Evolutionary conservation across 1,284 basidiomycete genomes (phyloP), one percentile per base, ranked within the genome.

Genomic region (Rhodotorula sp.): DNA sequence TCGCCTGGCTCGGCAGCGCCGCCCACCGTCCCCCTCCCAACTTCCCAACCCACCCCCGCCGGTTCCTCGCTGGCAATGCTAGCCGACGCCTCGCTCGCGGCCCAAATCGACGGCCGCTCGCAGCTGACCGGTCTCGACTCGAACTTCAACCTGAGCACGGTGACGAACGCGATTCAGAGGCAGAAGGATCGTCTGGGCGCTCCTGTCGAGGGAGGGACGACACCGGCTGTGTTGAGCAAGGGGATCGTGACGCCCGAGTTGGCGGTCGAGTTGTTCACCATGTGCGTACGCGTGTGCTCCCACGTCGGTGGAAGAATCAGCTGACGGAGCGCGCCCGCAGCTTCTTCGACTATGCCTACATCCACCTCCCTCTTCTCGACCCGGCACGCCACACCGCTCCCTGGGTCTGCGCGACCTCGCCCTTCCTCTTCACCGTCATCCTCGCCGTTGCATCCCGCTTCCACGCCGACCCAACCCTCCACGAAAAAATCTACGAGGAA

Each of bases 381-480:
- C 70, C 70, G 2, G 63, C 63, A 7, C 56, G 55, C 24, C 56
- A 66, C 44, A 68, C 70, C 11, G 67, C 70, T 1, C 64, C 70
- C 4, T 62, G 59, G 39, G 67, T 72, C 32, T 66, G 63, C 59
- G 57, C 64, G 20, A 61, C 62, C 19, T 72, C 70, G 7, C 63
- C 70, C 10, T 72, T 72, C 64, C 64, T 72, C 44, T 72, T 72
- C 54, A 72, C 70, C 29, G 70, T 64, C 47, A 68, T 72, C 32
- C 62, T 62, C 57, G 70, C 70, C 52, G 70, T 72, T 58, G 70
- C 70, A 5, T 72, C 70, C 32, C 59, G 70, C 20, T 72, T 72
- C 64, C 62, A 72, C 46, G 46, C 64, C 1, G 70, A 72, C 39
- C 61, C 64, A 39, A 68, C 60, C 9, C 58, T 72, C 24, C 64